A percentile compares a stretch with the other conserved stretches of the same genome.
These are phyloP conservation scores for Hydnum rufescens DNA, from an alignment of 768 basidiomycete genomes.

Conservation along the genomic window DNA sequence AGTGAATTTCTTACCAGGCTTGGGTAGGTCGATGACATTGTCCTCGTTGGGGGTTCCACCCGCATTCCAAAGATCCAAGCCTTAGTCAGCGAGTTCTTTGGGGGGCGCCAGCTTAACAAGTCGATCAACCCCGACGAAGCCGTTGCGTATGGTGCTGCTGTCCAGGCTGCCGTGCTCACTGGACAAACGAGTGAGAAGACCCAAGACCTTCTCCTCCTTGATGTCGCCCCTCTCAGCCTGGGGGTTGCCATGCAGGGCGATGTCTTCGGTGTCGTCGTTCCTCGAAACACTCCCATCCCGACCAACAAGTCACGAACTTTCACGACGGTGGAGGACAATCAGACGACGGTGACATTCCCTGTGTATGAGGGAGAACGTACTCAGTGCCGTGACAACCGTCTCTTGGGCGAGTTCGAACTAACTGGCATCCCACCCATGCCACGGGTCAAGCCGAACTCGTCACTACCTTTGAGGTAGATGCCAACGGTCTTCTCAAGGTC, in stretches of 20 bases:
- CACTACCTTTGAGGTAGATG: conserved; percentile 98
- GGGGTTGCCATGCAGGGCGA: conserved; percentile 99
- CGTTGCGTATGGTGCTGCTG: conserved; percentile 98
- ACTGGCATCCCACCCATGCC: conserved; percentile 98
- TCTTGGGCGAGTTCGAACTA: conserved; percentile 99
- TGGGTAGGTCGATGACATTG: conserved; percentile 90
- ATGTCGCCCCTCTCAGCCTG: conserved; percentile 93
- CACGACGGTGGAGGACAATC: conserved; percentile 99
- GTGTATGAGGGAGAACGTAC: conserved; percentile 99
- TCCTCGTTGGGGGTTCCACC: conserved; percentile 98
- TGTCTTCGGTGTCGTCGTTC: conserved; percentile 98
- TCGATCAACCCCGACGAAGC: conserved; percentile 99
- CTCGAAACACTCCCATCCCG: conserved; percentile 98
- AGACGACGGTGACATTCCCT: conserved; percentile 99
- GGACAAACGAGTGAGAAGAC: conserved; percentile 99
- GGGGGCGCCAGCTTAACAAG: conserved; percentile 96
- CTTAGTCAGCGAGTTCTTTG: conserved; percentile 96
- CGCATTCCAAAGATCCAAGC: conserved; percentile 99
- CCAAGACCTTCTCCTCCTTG: conserved; percentile 91
- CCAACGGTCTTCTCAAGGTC: conserved; percentile 97
- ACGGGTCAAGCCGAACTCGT: conserved; percentile 98
- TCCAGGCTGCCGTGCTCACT: conserved; percentile 97
- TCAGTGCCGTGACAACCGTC: conserved; percentile 96
- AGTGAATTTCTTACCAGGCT: conserved; percentile 4
- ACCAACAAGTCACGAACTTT: conserved; percentile 98